phyloP scores from a whole-genome alignment of 257 asterid species.

The Solanum neorickii region DNA sequence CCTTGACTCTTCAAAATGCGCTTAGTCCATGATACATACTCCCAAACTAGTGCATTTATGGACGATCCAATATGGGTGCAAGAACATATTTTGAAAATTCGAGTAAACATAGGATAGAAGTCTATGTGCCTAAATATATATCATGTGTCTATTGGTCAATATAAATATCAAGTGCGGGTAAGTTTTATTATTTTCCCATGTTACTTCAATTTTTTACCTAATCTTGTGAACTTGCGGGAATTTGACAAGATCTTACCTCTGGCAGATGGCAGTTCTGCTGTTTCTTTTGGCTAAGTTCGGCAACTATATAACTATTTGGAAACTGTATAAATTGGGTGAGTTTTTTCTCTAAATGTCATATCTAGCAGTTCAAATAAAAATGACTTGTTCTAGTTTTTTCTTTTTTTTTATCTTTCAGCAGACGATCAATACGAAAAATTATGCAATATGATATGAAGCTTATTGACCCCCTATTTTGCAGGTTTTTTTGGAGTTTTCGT shows the following conservation, averaged over 20 bases:
- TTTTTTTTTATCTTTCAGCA: background rate
- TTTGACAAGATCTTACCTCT: background rate
- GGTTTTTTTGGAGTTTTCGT: conserved; percentile 78
- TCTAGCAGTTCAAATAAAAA: background rate
- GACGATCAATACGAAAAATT: background rate
- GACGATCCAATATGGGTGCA: background rate
- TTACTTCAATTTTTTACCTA: background rate
- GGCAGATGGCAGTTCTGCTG: conserved; percentile 73
- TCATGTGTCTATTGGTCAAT: background rate
- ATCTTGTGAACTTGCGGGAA: background rate
- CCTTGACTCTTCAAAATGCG: background rate
- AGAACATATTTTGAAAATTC: background rate
- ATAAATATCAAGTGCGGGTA: background rate
- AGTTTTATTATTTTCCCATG: background rate
- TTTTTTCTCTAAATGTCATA: background rate
- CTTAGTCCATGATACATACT: background rate
- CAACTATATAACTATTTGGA: conserved; percentile 81
- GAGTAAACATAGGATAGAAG: background rate
- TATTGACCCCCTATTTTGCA: conserved; percentile 7
- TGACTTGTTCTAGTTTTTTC: background rate
- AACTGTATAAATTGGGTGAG: conserved; percentile 73
- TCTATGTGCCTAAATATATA: background rate
- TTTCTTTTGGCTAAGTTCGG: conserved; percentile 86
- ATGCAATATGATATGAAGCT: background rate
- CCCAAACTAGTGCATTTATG: background rate